Evolutionary conservation across 2,329 filamentous ascomycete species (phyloP).

Genomic region (Alternaria brassicicola): DNA sequence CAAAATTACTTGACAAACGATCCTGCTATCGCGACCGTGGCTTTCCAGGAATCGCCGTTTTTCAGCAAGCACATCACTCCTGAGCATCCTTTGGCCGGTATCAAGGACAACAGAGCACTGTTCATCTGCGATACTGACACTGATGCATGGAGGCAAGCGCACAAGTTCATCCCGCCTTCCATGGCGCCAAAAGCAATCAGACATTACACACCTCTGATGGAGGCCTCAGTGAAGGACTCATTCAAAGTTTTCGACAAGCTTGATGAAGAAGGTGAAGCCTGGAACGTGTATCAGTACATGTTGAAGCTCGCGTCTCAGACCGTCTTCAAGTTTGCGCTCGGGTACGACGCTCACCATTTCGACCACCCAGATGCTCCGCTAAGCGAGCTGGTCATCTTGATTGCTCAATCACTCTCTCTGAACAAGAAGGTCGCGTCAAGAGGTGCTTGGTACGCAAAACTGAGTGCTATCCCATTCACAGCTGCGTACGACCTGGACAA

Average conservation of each 20-base stretch:
- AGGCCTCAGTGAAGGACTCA: conserved; percentile 14
- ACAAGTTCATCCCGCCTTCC: conserved; percentile 22
- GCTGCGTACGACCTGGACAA: conserved; percentile 13
- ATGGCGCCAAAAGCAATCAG: conserved; percentile 18
- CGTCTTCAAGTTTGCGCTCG: conserved; percentile 16
- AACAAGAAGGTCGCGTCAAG: conserved; percentile 20
- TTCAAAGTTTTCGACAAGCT: conserved; percentile 26
- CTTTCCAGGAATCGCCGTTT: conserved; percentile 18
- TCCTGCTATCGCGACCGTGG: conserved; percentile 16
- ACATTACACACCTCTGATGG: conserved; percentile 21
- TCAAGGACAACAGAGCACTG: conserved; percentile 17
- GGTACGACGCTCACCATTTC: conserved; percentile 19
- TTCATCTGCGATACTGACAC: conserved; percentile 21
- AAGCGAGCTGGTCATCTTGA: conserved; percentile 15
- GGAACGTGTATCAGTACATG: conserved; percentile 26
- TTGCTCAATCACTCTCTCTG: conserved; percentile 15
- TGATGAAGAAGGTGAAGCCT: conserved; percentile 17
- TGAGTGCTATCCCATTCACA: conserved; percentile 14
- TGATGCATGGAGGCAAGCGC: conserved; percentile 11
- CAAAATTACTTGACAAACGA: conserved; percentile 17
- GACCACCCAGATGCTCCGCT: conserved; percentile 9
- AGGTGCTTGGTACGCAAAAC: conserved; percentile 18
- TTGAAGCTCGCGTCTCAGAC: conserved; percentile 19
- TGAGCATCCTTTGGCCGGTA: conserved; percentile 13
- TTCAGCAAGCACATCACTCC: conserved; percentile 19